phyloP scores from a whole-genome alignment of 1,139 yeast genomes.

The Kodamaea alishanica region DNA sequence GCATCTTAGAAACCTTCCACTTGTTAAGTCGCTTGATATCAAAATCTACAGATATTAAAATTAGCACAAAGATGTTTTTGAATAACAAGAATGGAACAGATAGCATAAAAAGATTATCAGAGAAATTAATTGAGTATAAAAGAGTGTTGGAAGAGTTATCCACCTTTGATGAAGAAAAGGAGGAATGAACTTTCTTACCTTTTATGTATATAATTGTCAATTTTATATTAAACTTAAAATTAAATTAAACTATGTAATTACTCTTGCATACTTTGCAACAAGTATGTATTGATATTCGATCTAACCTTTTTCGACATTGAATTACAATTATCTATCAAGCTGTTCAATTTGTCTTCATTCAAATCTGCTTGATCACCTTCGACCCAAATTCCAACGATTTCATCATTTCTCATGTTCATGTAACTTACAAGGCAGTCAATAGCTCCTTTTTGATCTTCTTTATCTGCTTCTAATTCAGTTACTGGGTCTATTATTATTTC shows the following conservation, averaged over 20 bases:
- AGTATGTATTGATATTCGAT: slow-evolving; percentile 40
- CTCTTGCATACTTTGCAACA: slow-evolving; percentile 13
- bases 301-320: slow-evolving; percentile 43
- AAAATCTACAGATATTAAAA: slow-evolving; percentile 35
- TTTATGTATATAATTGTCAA: neutral
- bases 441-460: slow-evolving; percentile 16
- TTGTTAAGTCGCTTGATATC: slow-evolving; percentile 35
- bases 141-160: slow-evolving; percentile 44
- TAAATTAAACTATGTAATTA: slow-evolving; percentile 1
- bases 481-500: slow-evolving; percentile 19
- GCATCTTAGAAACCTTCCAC: slow-evolving; percentile 32
- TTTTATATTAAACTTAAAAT: neutral
- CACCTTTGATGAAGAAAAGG: slow-evolving; percentile 22
- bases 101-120: slow-evolving; percentile 32
- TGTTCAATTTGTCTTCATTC: slow-evolving; percentile 25
- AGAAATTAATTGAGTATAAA: slow-evolving; percentile 42
- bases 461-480: slow-evolving; percentile 8
- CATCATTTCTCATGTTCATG: slow-evolving; percentile 52
- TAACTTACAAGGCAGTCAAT: slow-evolving; percentile 47
- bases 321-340: slow-evolving; percentile 39
- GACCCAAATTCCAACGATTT: slow-evolving; percentile 55
- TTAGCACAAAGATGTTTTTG: slow-evolving; percentile 38
- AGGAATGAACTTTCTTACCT: neutral
- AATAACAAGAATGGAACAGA: slow-evolving; percentile 29
- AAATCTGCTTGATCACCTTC: slow-evolving; percentile 35